Conservation (phyloP, 768 basidiomycete genomes). For the Boletus pseudo-olivaceus region DNA sequence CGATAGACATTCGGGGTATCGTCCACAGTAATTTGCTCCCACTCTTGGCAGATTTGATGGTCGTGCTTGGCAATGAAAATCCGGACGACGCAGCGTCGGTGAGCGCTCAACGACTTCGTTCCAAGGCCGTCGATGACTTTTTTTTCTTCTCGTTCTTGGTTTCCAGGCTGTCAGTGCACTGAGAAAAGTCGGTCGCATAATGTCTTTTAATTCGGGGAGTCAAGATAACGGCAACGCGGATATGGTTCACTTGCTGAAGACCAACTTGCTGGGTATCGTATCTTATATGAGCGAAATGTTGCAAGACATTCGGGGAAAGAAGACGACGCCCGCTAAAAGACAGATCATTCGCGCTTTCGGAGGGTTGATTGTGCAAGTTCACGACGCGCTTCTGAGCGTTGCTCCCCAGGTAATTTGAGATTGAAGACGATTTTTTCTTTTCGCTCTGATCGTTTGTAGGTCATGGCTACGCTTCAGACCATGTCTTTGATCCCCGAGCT, state of each 20-base stretch:
- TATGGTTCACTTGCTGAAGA: conserved; percentile 61
- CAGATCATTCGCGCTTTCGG: conserved; percentile 80
- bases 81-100: conserved; percentile 43
- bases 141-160: conserved; percentile 25
- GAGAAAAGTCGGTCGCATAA: conserved; percentile 38
- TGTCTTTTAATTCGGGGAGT: conserved; percentile 23
- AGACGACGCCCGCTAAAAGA: conserved; percentile 61
- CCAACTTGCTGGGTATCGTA: conserved; percentile 80
- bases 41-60: conserved; percentile 71
- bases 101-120: conserved; percentile 12
- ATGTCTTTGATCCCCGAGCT: conserved; percentile 75
- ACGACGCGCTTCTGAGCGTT: conserved; percentile 65
- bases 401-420: conserved; percentile 73
- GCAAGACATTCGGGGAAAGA: conserved; percentile 80
- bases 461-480: conserved; percentile 94
- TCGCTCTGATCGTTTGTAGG: conserved; percentile 43
- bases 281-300: conserved; percentile 82
- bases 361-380: conserved; percentile 65
- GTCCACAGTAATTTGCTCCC: conserved; percentile 67
- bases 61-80: conserved; percentile 73
- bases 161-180: conserved; percentile 48
- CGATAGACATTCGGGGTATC: conserved; percentile 43
- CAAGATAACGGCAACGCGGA: conserved; percentile 33
- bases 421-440: not conserved
- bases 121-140: conserved; percentile 34